Percentiles rank a stretch among this genome's conserved stretches.
Conservation (phyloP, 2,329 filamentous ascomycete species). For the Aspergillus tamarii region DNA sequence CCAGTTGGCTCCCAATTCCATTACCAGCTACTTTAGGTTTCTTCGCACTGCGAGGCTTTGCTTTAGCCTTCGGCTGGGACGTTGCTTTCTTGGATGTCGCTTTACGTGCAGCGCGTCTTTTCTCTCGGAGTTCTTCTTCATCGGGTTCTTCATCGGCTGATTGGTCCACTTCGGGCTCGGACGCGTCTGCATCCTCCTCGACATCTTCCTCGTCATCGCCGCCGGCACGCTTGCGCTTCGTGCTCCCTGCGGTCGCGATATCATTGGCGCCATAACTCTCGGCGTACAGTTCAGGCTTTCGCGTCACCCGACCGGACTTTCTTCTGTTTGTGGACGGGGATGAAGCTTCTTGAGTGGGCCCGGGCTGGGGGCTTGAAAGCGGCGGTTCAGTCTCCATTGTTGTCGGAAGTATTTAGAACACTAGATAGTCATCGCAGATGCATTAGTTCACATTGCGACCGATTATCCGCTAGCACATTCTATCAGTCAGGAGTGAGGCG, state of each 20-base stretch:
- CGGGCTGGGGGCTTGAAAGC: conserved; percentile 24
- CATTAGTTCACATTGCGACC: conserved; percentile 4
- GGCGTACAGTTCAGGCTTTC: conserved; percentile 48
- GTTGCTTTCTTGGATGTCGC: conserved; percentile 36
- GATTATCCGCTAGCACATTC: background rate
- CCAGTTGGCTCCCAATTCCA: conserved; percentile 51
- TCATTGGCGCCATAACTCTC: conserved; percentile 37
- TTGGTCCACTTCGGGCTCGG: conserved; percentile 44
- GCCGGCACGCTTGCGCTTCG: conserved; percentile 56
- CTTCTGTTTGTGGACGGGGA: conserved; percentile 39
- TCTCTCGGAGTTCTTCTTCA: conserved; percentile 54
- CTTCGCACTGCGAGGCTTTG: conserved; percentile 49
- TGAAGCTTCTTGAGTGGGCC: conserved; percentile 20
- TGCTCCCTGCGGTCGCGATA: conserved; percentile 29
- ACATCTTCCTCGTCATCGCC: conserved; percentile 40
- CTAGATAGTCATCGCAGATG: background rate
- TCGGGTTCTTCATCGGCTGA: conserved; percentile 44
- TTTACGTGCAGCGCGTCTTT: conserved; percentile 41
- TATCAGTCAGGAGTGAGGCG: background rate
- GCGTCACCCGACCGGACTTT: conserved; percentile 49
- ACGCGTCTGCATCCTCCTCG: conserved; percentile 34
- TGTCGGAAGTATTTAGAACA: conserved; percentile 9
- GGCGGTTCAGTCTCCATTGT: conserved; percentile 29
- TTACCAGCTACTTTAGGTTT: conserved; percentile 60
- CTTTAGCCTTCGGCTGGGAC: conserved; percentile 44